Percentiles rank a stretch among this genome's conserved stretches.
phyloP scores from a whole-genome alignment of 345 rosid species.

The Arabis alpina region DNA sequence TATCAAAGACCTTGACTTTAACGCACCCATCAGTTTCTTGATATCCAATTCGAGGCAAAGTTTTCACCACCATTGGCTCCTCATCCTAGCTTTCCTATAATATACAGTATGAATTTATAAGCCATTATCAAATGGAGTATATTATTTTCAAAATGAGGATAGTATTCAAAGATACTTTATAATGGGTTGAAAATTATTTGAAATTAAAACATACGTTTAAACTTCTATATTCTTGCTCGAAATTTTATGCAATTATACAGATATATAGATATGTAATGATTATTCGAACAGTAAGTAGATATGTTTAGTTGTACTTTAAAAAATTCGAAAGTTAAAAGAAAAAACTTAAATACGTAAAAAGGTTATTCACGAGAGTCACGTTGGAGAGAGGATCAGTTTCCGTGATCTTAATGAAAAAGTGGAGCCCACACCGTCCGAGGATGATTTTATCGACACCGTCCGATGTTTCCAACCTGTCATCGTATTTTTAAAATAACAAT shows the following conservation, averaged over 20 bases:
- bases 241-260: not conserved
- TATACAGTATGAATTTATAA: too few species aligned
- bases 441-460: conserved; percentile 48
- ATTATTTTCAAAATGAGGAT: not conserved
- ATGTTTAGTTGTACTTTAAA: not conserved
- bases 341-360: conserved; percentile 13
- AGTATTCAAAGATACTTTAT: not conserved
- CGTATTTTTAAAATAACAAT: not conserved
- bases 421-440: conserved; percentile 42
- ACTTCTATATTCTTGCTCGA: not conserved
- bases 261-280: not conserved
- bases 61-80: conserved; percentile 27
- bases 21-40: conserved; percentile 26
- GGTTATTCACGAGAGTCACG: conserved; percentile 41
- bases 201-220: not conserved
- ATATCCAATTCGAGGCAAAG: conserved; percentile 19
- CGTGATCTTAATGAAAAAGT: conserved; percentile 28
- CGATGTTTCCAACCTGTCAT: conserved; percentile 49
- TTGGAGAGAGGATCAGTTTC: conserved; percentile 33
- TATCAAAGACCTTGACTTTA: conserved; percentile 9
- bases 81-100: not conserved
- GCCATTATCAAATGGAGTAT: too few species aligned
- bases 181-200: not conserved
- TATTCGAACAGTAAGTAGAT: not conserved
- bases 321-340: not conserved